phyloP scores from a whole-genome alignment of 257 asterid genomes.

The Catharanthus roseus region DNA sequence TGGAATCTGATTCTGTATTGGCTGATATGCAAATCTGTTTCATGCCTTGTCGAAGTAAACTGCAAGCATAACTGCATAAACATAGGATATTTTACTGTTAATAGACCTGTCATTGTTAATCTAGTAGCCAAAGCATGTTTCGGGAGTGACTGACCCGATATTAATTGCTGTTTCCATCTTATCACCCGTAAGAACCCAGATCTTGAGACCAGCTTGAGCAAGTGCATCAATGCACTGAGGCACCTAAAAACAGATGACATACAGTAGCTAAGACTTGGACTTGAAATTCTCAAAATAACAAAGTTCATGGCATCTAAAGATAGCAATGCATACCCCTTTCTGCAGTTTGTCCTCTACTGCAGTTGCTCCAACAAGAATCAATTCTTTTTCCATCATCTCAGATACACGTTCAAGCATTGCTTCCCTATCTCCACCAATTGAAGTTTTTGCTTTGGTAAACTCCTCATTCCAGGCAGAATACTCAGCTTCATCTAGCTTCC shows the following conservation, averaged over 20 bases:
- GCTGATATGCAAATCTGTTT: slow-evolving; percentile 67
- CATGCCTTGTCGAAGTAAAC: slow-evolving; percentile 99
- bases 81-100: slow-evolving; percentile 14
- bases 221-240: slow-evolving; percentile 98
- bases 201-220: slow-evolving; percentile 97
- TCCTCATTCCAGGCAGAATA: slow-evolving; percentile 87
- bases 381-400: slow-evolving; percentile 83
- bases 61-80: slow-evolving; percentile 71
- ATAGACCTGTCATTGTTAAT: background rate
- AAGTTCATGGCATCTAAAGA: background rate
- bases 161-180: slow-evolving; percentile 99
- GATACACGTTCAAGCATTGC: slow-evolving; percentile 72
- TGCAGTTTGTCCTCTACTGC: slow-evolving; percentile 99
- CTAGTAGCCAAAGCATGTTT: slow-evolving; percentile 4
- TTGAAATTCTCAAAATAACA: background rate
- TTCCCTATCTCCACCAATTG: slow-evolving; percentile 78
- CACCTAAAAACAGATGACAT: slow-evolving; percentile 47
- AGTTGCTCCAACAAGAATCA: slow-evolving; percentile 95
- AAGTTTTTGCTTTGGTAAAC: slow-evolving; percentile 70
- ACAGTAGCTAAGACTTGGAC: slow-evolving; percentile 10
- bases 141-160: slow-evolving; percentile 74
- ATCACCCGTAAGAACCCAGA: slow-evolving; percentile 99
- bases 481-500: slow-evolving; percentile 69
- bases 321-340: slow-evolving; percentile 63
- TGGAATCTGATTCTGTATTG: slow-evolving; percentile 43